Percentiles rank a stretch among this genome's conserved stretches.
phyloP scores from a whole-genome alignment of 2,329 filamentous ascomycete genomes.

The Hypoxylon sp. region DNA sequence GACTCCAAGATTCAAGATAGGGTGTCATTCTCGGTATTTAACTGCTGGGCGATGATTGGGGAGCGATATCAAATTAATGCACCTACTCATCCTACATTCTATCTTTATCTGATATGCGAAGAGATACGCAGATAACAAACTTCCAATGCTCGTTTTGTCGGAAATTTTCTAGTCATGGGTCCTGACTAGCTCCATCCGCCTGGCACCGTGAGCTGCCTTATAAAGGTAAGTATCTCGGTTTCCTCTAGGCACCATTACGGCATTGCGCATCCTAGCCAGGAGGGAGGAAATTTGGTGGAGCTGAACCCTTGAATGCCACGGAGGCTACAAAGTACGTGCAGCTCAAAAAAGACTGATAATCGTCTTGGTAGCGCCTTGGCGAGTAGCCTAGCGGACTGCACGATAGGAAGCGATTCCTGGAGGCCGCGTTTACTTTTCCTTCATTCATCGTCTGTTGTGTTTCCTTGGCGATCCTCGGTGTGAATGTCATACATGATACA shows the following conservation, averaged over 20 bases:
- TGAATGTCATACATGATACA: slow-evolving; percentile 23
- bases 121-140: slow-evolving; percentile 15
- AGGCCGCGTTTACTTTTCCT: slow-evolving; percentile 17
- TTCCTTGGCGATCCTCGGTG: slow-evolving; percentile 29
- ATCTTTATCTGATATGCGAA: neutral
- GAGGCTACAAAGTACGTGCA: slow-evolving; percentile 8
- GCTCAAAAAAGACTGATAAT: slow-evolving; percentile 18
- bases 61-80: neutral
- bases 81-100: neutral
- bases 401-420: slow-evolving; percentile 6
- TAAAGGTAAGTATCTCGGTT: slow-evolving; percentile 31
- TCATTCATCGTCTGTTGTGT: slow-evolving; percentile 24
- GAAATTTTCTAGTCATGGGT: slow-evolving; percentile 16
- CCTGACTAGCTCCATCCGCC: slow-evolving; percentile 16
- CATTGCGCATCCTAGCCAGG: slow-evolving; percentile 33
- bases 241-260: slow-evolving; percentile 32
- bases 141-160: neutral
- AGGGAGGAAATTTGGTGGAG: slow-evolving; percentile 25
- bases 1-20: slow-evolving; percentile 1
- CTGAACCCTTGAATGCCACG: slow-evolving; percentile 28
- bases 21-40: neutral
- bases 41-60: neutral
- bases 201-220: slow-evolving; percentile 11
- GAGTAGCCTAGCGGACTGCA: slow-evolving; percentile 22
- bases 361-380: slow-evolving; percentile 33